Evolutionary conservation across 495 filamentous ascomycete species (phyloP).

Genomic region (Physcia stellaris): DNA sequence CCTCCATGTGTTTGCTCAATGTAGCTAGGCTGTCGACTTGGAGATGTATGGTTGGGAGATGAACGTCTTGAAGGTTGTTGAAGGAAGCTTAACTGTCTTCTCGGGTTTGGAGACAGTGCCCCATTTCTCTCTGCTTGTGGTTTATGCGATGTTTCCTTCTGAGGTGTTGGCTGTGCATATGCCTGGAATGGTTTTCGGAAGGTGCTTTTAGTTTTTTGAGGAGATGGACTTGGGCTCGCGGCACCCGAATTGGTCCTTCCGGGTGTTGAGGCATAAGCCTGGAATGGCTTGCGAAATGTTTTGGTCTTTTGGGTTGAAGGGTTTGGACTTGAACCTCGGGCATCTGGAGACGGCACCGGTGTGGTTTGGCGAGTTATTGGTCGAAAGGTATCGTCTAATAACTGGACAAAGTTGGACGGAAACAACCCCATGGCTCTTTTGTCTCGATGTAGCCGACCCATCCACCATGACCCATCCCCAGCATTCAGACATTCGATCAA

Average conservation of each 20-base stretch:
- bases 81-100: slow-evolving; percentile 29
- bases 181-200: slow-evolving; percentile 42
- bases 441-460: slow-evolving; percentile 75
- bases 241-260: slow-evolving; percentile 36
- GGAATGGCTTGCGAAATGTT: slow-evolving; percentile 57
- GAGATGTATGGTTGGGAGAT: slow-evolving; percentile 19
- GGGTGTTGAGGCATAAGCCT: slow-evolving; percentile 29
- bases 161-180: slow-evolving; percentile 36
- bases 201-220: slow-evolving; percentile 35
- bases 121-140: slow-evolving; percentile 12
- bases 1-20: not conserved
- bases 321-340: slow-evolving; percentile 34
- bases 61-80: slow-evolving; percentile 20
- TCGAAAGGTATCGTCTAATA: slow-evolving; percentile 71
- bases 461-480: slow-evolving; percentile 97
- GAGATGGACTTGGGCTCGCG: slow-evolving; percentile 32
- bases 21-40: slow-evolving; percentile 17
- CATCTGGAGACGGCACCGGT: slow-evolving; percentile 43
- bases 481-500: slow-evolving; percentile 96
- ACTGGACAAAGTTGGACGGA: slow-evolving; percentile 92
- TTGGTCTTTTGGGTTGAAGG: slow-evolving; percentile 41
- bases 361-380: slow-evolving; percentile 67
- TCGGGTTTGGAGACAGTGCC: slow-evolving; percentile 34
- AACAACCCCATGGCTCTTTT: slow-evolving; percentile 80
- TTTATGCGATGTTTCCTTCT: slow-evolving; percentile 23